Percentiles rank a stretch among this genome's conserved stretches.
Evolutionary conservation across 2,329 filamentous ascomycete species (phyloP).

Genomic region (Penicillium concentricum): DNA sequence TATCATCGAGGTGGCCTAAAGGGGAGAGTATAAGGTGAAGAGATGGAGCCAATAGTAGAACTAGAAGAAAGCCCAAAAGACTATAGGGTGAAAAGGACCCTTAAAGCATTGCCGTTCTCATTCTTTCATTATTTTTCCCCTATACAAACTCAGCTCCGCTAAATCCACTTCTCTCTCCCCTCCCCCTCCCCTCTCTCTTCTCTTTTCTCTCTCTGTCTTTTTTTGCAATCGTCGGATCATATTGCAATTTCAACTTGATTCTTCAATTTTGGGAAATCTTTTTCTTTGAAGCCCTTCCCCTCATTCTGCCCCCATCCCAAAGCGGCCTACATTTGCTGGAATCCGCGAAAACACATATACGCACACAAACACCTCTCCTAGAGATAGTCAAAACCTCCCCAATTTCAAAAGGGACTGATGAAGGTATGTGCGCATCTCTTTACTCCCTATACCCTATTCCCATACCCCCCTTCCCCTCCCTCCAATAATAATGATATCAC

Average conservation of each 20-base stretch:
- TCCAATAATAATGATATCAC: slow-evolving; percentile 31
- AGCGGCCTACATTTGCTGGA: slow-evolving; percentile 10
- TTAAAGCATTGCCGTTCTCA: neutral
- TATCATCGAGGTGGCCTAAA: neutral
- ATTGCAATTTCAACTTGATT: neutral
- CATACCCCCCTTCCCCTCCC: neutral
- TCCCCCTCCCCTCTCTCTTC: slow-evolving; percentile 10
- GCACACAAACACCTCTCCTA: slow-evolving; percentile 19
- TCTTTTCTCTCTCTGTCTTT: slow-evolving; percentile 3
- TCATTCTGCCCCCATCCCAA: slow-evolving; percentile 11
- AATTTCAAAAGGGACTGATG: slow-evolving; percentile 29
- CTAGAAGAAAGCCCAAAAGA: neutral
- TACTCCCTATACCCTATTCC: neutral
- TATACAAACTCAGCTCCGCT: slow-evolving; percentile 20
- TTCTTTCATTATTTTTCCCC: slow-evolving; percentile 7
- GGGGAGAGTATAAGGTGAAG: neutral
- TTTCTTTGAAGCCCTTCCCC: slow-evolving; percentile 1
- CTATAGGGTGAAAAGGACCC: neutral
- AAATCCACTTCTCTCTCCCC: slow-evolving; percentile 19
- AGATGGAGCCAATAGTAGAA: neutral
- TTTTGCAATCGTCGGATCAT: neutral
- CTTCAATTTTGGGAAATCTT: neutral
- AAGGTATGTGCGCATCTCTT: slow-evolving; percentile 25
- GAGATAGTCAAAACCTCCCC: slow-evolving; percentile 3
- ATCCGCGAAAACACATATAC: slow-evolving; percentile 18